These are phyloP conservation scores for Funneliformis caledonium DNA, from an alignment of 371 early-diverging fungal species.

Conservation along the genomic window DNA sequence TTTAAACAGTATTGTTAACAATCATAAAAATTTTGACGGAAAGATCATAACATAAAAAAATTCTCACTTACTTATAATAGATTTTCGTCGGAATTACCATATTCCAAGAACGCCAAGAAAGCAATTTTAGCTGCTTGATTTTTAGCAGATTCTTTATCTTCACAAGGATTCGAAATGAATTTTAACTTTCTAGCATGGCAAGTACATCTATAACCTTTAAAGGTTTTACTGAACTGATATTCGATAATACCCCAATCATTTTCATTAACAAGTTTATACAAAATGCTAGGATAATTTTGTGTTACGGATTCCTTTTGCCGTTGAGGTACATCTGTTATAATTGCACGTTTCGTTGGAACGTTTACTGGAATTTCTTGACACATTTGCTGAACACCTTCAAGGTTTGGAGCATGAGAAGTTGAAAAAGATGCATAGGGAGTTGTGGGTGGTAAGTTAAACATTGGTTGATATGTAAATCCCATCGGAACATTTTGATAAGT, in stretches of 20 bases:
- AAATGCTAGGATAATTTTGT: background rate
- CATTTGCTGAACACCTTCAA: background rate
- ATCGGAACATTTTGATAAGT: background rate
- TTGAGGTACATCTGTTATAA: background rate
- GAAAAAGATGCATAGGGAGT: background rate
- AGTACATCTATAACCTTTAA: background rate
- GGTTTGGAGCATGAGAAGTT: background rate
- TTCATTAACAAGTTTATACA: background rate
- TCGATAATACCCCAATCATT: background rate
- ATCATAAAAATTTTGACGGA: no score
- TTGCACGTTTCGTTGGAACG: background rate
- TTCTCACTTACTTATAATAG: background rate
- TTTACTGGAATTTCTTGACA: background rate
- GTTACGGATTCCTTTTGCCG: background rate
- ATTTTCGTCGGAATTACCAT: background rate
- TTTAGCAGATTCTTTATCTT: background rate
- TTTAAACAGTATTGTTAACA: no score
- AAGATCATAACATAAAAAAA: no score
- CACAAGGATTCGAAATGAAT: background rate
- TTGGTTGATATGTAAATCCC: background rate
- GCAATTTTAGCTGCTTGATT: conserved; percentile 1
- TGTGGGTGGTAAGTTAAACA: background rate
- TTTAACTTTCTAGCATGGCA: background rate
- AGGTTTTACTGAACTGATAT: background rate
- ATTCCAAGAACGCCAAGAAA: background rate